These are phyloP conservation scores for Lichtheimia ornata DNA, from an alignment of 371 early-diverging fungal genomes.

Conservation along the genomic window DNA sequence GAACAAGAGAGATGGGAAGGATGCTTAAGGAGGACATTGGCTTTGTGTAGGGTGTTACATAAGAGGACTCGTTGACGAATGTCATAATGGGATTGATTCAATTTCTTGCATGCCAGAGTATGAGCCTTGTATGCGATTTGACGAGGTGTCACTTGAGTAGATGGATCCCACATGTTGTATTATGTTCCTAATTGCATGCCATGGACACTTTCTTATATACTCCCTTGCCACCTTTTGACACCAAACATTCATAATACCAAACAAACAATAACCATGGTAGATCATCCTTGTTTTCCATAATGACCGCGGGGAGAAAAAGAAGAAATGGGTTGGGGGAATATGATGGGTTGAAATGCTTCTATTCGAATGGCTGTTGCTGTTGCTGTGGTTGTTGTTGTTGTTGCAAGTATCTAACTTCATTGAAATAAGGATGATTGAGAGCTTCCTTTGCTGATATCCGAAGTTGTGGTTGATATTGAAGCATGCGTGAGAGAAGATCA, in stretches of 20 bases:
- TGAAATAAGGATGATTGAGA: conserved; percentile 81
- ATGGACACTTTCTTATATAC: no score
- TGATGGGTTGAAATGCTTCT: conserved; percentile 3
- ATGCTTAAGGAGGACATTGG: not conserved
- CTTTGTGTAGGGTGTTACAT: not conserved
- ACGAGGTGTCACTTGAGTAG: not conserved
- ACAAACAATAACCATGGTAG: no score
- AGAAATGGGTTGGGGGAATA: no score
- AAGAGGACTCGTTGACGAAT: not conserved
- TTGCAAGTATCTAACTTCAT: conserved; percentile 52
- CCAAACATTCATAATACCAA: no score
- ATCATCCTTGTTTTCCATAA: no score
- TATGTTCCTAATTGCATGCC: not conserved
- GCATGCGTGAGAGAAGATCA: conserved; percentile 76
- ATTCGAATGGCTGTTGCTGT: conserved; percentile 15
- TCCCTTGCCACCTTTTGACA: no score
- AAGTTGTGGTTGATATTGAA: conserved; percentile 83
- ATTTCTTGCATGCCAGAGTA: not conserved
- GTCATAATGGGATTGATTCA: not conserved
- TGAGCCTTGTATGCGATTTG: not conserved
- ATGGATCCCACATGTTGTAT: not conserved
- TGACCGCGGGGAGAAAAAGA: no score
- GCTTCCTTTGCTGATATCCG: conserved; percentile 89
- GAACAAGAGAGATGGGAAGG: not conserved
- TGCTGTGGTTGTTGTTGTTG: conserved; percentile 16